phyloP scores from a whole-genome alignment of 306 rosid species.

The Alnus rubra region DNA sequence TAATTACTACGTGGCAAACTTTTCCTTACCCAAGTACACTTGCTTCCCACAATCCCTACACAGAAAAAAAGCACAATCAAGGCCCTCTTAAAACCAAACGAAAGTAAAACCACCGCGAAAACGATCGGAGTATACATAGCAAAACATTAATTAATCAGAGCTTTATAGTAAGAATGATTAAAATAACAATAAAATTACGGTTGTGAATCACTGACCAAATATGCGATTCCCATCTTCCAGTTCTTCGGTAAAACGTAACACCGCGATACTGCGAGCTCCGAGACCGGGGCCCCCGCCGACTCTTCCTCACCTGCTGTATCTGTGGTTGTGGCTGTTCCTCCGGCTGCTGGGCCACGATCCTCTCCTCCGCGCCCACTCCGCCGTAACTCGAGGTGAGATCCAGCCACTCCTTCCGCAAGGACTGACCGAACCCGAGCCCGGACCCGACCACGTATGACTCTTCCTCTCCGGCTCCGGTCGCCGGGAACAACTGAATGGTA shows the following conservation, averaged over 20 bases:
- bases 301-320: conserved; percentile 54
- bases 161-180: not conserved
- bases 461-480: conserved; percentile 24
- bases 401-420: conserved; percentile 42
- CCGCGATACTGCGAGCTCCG: conserved; percentile 96
- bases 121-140: conserved; percentile 8
- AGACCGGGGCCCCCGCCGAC: conserved; percentile 91
- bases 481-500: conserved; percentile 73
- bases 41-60: conserved; percentile 94
- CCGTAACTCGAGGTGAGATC: conserved; percentile 38
- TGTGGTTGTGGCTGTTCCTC: conserved; percentile 37
- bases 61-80: not conserved
- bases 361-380: conserved; percentile 31
- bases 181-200: not conserved
- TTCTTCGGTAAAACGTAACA: conserved; percentile 85
- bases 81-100: not conserved
- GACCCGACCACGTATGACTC: conserved; percentile 21
- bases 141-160: not conserved
- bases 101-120: not conserved
- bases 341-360: conserved; percentile 36
- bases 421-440: not conserved
- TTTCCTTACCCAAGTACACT: conserved; percentile 81
- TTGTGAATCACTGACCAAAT: conserved; percentile 58
- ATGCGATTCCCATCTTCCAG: conserved; percentile 98
- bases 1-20: not conserved